These are phyloP conservation scores for Xanthoconium purpureum DNA, from an alignment of 768 basidiomycete species.

Conservation along the genomic window DNA sequence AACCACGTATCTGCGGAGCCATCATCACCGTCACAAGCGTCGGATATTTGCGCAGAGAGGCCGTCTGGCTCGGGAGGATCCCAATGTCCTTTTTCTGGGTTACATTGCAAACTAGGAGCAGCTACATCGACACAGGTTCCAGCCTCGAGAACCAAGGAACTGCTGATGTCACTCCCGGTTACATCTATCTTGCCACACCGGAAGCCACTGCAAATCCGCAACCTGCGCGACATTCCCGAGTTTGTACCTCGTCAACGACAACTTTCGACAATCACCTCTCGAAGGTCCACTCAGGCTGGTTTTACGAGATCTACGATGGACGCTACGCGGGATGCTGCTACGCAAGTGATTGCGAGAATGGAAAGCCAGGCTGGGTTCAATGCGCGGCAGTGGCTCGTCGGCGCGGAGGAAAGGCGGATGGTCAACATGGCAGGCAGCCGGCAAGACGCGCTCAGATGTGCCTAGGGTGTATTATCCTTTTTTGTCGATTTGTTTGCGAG, in stretches of 20 bases:
- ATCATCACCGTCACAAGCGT: slow-evolving; percentile 25
- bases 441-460: slow-evolving; percentile 6
- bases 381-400: slow-evolving; percentile 2
- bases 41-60: slow-evolving; percentile 28
- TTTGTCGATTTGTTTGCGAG: slow-evolving; percentile 21
- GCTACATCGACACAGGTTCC: neutral
- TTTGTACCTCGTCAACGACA: slow-evolving; percentile 25
- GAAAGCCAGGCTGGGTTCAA: slow-evolving; percentile 16
- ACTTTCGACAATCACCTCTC: neutral
- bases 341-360: slow-evolving; percentile 22
- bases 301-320: neutral
- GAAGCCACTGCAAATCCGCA: slow-evolving; percentile 5
- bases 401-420: slow-evolving; percentile 2
- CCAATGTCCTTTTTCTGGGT: slow-evolving; percentile 23
- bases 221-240: slow-evolving; percentile 21
- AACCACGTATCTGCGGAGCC: slow-evolving; percentile 9
- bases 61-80: slow-evolving; percentile 21
- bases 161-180: neutral
- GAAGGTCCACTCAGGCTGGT: neutral
- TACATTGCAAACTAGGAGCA: slow-evolving; percentile 21
- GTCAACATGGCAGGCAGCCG: neutral
- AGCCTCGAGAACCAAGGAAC: neutral
- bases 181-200: neutral
- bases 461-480: neutral
- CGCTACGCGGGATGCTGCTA: slow-evolving; percentile 15